Conservation (phyloP, 169 alveolate species). For the Plasmodium gaboni region DNA sequence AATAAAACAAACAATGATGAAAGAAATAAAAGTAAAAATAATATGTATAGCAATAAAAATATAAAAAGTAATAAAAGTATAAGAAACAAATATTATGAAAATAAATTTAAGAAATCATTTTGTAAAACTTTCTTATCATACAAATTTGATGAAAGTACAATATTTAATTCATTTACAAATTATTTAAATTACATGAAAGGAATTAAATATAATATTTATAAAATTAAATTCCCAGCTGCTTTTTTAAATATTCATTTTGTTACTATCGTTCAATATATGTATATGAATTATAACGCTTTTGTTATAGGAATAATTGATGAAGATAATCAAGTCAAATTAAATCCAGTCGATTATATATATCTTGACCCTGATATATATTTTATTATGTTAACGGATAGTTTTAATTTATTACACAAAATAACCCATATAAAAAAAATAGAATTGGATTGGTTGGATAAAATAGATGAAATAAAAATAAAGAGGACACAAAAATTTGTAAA, state of each 20-base stretch:
- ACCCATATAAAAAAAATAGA: constrained; percentile 17
- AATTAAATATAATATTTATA: constrained; percentile 63
- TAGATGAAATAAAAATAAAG: constrained; percentile 31
- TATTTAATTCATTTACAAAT: constrained; percentile 48
- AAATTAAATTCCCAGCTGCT: constrained; percentile 38
- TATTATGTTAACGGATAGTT: constrained; percentile 46
- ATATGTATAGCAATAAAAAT: not conserved
- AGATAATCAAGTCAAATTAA: constrained; percentile 29
- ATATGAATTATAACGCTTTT: constrained; percentile 60
- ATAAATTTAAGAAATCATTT: constrained; percentile 9
- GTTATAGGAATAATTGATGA: constrained; percentile 72
- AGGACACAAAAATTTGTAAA: not conserved
- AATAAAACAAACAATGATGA: not conserved
- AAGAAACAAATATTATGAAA: constrained; percentile 12
- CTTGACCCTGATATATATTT: constrained; percentile 6
- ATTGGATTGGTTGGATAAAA: constrained; percentile 50
- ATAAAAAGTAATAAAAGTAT: not conserved
- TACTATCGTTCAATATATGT: constrained; percentile 69
- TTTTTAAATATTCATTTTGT: constrained; percentile 55
- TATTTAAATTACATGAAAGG: constrained; percentile 72
- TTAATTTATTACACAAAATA: constrained; percentile 42
- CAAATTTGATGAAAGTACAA: constrained; percentile 7
- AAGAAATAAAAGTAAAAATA: constrained; percentile 1
- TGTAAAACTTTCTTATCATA: constrained; percentile 7
- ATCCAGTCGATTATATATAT: constrained; percentile 65